These are phyloP conservation scores for Trametes sp. DNA, from an alignment of 1,284 basidiomycete genomes.

Conservation along the genomic window DNA sequence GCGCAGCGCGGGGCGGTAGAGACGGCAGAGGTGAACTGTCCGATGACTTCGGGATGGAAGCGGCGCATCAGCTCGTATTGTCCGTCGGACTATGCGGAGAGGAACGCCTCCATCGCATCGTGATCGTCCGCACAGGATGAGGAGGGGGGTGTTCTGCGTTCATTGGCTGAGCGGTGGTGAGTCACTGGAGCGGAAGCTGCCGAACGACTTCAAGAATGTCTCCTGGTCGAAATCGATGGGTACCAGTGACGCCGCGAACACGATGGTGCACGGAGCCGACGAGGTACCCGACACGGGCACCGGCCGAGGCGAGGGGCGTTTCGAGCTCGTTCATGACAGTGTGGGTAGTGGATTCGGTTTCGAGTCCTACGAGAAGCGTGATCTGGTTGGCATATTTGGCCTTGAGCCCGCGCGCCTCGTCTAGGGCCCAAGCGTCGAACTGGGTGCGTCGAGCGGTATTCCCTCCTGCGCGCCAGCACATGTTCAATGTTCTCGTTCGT, in stretches of 20 bases:
- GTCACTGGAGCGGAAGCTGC: constrained; percentile 44
- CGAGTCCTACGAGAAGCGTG: constrained; percentile 86
- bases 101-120: constrained; percentile 53
- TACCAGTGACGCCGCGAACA: constrained; percentile 78
- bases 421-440: constrained; percentile 75
- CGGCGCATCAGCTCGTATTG: constrained; percentile 76
- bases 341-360: constrained; percentile 89
- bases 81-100: constrained; percentile 82
- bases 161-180: neutral
- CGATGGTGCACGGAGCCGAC: constrained; percentile 97
- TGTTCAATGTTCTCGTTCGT: constrained; percentile 5
- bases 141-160: neutral
- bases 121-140: too few species aligned
- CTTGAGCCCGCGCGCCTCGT: constrained; percentile 82
- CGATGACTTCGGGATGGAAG: constrained; percentile 89
- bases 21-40: constrained; percentile 90
- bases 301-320: constrained; percentile 52
- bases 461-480: constrained; percentile 54
- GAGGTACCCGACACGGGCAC: constrained; percentile 80
- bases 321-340: constrained; percentile 70
- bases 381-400: constrained; percentile 65
- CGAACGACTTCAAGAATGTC: constrained; percentile 72
- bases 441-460: constrained; percentile 56
- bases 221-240: constrained; percentile 93
- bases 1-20: constrained; percentile 72